Percentiles rank a stretch among this genome's conserved stretches.
phyloP scores from a whole-genome alignment of 768 basidiomycete genomes.

The Scleroderma bovista region DNA sequence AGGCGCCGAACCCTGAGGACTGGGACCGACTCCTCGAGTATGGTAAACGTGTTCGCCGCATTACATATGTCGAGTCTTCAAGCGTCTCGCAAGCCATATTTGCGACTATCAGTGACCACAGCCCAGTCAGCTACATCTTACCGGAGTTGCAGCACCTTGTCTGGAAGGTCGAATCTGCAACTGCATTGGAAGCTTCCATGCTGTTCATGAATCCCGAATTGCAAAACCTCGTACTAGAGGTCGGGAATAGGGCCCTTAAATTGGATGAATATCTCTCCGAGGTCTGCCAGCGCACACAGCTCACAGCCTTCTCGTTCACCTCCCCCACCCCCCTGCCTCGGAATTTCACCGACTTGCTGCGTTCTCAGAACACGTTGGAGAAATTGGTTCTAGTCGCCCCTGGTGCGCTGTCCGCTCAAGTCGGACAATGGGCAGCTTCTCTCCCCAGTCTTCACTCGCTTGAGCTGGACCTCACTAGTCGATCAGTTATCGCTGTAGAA shows the following conservation, averaged over 20 bases:
- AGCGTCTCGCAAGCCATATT: conserved; percentile 63
- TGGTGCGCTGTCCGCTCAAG: conserved; percentile 60
- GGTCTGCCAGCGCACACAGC: conserved; percentile 55
- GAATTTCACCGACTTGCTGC: conserved; percentile 60
- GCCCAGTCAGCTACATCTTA: conserved; percentile 58
- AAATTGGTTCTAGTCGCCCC: conserved; percentile 65
- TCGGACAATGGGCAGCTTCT: conserved; percentile 71
- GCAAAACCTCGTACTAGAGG: conserved; percentile 55
- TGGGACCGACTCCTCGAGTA: conserved; percentile 66
- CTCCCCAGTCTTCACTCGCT: conserved; percentile 57
- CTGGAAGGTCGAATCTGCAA: conserved; percentile 67
- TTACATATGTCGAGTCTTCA: conserved; percentile 66
- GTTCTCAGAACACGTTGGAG: conserved; percentile 53
- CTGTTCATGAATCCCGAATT: conserved; percentile 66
- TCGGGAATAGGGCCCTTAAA: conserved; percentile 51
- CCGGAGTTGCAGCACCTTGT: conserved; percentile 64
- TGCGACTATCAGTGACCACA: conserved; percentile 56
- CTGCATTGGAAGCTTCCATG: conserved; percentile 57
- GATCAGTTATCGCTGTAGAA: conserved; percentile 65
- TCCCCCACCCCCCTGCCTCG: conserved; percentile 69
- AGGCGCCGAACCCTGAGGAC: conserved; percentile 58
- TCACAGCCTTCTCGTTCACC: conserved; percentile 64
- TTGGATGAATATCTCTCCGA: conserved; percentile 59
- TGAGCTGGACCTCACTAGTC: conserved; percentile 66
- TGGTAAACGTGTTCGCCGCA: conserved; percentile 59